phyloP scores from a whole-genome alignment of 2,329 filamentous ascomycete genomes.

The Pseudophaeomoniella oleicola region DNA sequence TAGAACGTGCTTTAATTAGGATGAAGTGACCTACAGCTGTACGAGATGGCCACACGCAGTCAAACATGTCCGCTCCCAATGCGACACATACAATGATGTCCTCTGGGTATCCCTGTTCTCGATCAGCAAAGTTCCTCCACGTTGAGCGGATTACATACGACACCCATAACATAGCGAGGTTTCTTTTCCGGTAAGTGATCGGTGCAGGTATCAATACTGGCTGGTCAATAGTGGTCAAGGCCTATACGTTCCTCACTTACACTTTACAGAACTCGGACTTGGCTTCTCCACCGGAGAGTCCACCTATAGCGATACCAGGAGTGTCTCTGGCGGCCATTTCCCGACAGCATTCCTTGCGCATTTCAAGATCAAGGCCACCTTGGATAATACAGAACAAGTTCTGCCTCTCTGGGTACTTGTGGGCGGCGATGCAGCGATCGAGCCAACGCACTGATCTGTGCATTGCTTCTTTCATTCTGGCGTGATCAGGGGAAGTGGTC shows the following conservation, averaged over 20 bases:
- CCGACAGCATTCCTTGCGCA: slow-evolving; percentile 67
- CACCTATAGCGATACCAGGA: slow-evolving; percentile 91
- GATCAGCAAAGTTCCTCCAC: slow-evolving; percentile 1
- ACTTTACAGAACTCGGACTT: slow-evolving; percentile 88
- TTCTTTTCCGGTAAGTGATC: slow-evolving; percentile 73
- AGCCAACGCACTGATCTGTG: slow-evolving; percentile 88
- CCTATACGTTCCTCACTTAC: slow-evolving; percentile 15
- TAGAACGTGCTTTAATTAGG: background rate
- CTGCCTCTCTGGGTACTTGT: slow-evolving; percentile 67
- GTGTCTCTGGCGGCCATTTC: slow-evolving; percentile 86
- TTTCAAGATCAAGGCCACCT: slow-evolving; percentile 75
- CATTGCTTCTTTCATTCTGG: slow-evolving; percentile 88
- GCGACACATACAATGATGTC: slow-evolving; percentile 88
- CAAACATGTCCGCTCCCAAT: slow-evolving; percentile 96
- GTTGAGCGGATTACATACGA: slow-evolving; percentile 33
- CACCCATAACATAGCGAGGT: slow-evolving; percentile 98
- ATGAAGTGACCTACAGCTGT: slow-evolving; percentile 51
- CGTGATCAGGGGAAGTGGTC: slow-evolving; percentile 80
- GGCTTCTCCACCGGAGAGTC: slow-evolving; percentile 84
- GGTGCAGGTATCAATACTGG: slow-evolving; percentile 66
- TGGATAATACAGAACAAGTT: slow-evolving; percentile 99
- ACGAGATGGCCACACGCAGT: slow-evolving; percentile 95
- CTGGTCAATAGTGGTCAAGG: slow-evolving; percentile 4
- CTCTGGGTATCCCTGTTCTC: slow-evolving; percentile 70
- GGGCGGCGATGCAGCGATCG: slow-evolving; percentile 82